Percentiles rank a stretch among this genome's conserved stretches.
These are phyloP conservation scores for Inonotus obliquus DNA, from an alignment of 1,284 basidiomycete species.

Conservation along the genomic window DNA sequence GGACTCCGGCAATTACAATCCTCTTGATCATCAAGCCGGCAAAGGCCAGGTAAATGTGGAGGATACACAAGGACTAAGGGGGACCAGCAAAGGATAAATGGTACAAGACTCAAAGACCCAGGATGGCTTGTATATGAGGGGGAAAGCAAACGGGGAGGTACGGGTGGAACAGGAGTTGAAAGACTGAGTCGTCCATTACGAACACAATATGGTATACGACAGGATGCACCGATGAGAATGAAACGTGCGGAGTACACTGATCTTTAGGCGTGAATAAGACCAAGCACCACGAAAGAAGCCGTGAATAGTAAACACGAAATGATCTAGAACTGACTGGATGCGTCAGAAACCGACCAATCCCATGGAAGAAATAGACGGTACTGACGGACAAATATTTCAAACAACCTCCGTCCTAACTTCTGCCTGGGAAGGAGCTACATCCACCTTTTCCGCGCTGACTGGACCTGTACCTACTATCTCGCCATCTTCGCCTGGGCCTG, in stretches of 20 bases:
- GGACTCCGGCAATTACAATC: neutral
- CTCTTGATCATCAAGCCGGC: neutral
- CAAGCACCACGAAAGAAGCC: neutral
- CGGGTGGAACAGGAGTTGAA: neutral
- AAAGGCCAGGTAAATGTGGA: neutral
- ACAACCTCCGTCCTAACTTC: neutral
- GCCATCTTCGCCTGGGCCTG: constrained; percentile 47
- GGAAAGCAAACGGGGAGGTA: too few species aligned
- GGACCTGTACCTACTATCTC: constrained; percentile 15
- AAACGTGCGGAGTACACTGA: neutral
- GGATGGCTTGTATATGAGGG: too few species aligned
- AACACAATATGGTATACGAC: constrained; percentile 10
- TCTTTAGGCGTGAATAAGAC: constrained; percentile 5
- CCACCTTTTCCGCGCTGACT: neutral
- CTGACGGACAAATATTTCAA: neutral
- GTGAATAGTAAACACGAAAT: neutral
- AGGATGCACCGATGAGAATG: constrained; percentile 1
- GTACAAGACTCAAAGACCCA: too few species aligned
- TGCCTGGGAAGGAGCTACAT: neutral
- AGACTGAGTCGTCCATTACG: constrained; percentile 10
- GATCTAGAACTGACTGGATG: neutral
- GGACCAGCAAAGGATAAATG: too few species aligned
- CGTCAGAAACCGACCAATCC: neutral
- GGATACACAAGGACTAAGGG: neutral
- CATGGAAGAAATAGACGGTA: neutral